Evolutionary conservation across 192 early-diverging fungal genomes (phyloP).

Genomic region (Backusella macrospora): DNA sequence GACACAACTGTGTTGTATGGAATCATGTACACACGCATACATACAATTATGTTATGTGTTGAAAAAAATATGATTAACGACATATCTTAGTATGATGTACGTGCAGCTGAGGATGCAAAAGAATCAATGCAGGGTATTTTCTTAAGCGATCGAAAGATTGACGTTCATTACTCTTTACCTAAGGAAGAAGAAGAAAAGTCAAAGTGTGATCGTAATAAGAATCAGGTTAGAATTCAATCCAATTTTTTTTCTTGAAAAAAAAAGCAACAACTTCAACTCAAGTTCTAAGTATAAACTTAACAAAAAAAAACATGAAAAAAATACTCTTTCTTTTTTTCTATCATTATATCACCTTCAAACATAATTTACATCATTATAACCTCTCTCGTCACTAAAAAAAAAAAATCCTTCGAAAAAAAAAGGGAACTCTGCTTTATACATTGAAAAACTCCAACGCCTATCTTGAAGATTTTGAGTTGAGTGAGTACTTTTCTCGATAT

Average conservation of each 20-base stretch:
- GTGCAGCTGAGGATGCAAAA: conserved; percentile 54
- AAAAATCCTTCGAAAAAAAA: neutral
- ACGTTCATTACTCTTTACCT: conserved; percentile 57
- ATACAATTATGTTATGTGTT: conserved; percentile 1
- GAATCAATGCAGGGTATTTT: conserved; percentile 39
- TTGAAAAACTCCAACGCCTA: conserved; percentile 41
- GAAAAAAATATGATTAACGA: neutral
- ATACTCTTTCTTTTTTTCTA: neutral
- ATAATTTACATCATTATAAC: no score
- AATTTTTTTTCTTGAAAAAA: neutral
- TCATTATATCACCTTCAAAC: neutral
- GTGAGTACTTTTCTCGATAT: conserved; percentile 42
- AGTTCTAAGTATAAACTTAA: neutral
- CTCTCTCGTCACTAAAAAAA: neutral
- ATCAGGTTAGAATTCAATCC: conserved; percentile 40
- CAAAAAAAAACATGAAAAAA: no score
- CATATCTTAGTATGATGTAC: conserved; percentile 49
- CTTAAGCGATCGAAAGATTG: conserved; percentile 47
- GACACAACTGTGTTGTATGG: neutral
- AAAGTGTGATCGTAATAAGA: conserved; percentile 46
- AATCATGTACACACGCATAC: neutral
- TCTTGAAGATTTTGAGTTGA: conserved; percentile 42
- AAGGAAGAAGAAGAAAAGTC: conserved; percentile 44
- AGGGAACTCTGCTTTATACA: conserved; percentile 52
- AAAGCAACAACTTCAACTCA: neutral